Evolutionary conservation across 768 basidiomycete species (phyloP).

Genomic region (Suillus paluster): DNA sequence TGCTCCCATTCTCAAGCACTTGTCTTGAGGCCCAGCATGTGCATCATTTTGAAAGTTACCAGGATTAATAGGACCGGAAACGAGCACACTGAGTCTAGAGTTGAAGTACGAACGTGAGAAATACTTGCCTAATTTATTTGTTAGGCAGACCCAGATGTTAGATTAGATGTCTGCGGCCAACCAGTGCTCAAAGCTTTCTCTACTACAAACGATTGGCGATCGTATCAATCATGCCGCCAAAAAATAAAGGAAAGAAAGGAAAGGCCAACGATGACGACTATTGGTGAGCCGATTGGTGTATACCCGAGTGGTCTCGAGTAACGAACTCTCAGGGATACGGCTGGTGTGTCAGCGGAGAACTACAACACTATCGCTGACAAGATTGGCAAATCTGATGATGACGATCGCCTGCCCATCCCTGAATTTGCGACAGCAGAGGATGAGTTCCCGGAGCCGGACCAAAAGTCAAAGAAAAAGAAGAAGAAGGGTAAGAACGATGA

Average conservation of each 20-base stretch:
- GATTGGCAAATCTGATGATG: conserved; percentile 46
- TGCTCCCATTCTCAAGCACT: background rate
- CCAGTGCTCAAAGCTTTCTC: background rate
- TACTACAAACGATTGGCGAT: conserved; percentile 4
- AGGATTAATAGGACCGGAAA: background rate
- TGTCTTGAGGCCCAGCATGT: background rate
- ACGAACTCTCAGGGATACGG: conserved; percentile 56
- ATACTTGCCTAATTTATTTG: background rate
- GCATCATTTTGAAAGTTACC: too few species aligned
- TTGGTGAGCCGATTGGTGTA: conserved; percentile 56
- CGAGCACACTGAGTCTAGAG: background rate
- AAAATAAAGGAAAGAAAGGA: conserved; percentile 85
- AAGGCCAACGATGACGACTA: conserved; percentile 81
- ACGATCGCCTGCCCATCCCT: conserved; percentile 47
- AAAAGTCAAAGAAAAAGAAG: conserved; percentile 44
- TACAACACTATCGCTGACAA: conserved; percentile 37
- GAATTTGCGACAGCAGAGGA: conserved; percentile 44
- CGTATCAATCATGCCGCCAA: conserved; percentile 46
- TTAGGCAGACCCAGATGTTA: background rate
- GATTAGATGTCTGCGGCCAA: background rate
- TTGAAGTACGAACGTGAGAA: background rate
- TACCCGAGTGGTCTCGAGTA: conserved; percentile 16
- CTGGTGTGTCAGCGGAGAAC: conserved; percentile 58
- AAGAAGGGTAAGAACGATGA: conserved; percentile 69
- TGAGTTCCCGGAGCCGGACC: conserved; percentile 10